Percentiles rank a stretch among this genome's conserved stretches.
Evolutionary conservation across 164 flowering plant genomes (phyloP).

Genomic region (Chimonanthus praecox): DNA sequence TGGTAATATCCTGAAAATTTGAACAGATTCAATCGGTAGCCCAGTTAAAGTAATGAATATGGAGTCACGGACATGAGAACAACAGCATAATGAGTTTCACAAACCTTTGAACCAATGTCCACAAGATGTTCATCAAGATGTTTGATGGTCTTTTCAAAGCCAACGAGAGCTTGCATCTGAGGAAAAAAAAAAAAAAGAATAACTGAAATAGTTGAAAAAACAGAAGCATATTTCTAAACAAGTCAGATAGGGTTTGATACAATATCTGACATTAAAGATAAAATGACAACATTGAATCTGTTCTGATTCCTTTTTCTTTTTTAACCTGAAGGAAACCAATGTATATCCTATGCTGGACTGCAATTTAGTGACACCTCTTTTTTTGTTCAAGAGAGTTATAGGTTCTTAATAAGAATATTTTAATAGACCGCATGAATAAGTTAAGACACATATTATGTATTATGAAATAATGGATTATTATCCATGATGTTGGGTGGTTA

Average conservation of each 20-base stretch:
- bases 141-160: conserved; percentile 87
- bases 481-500: background rate
- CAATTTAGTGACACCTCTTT: too few species aligned
- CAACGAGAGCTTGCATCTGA: conserved; percentile 97
- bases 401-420: too few species aligned
- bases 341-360: background rate
- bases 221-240: too few species aligned
- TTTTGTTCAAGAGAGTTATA: too few species aligned
- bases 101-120: conserved; percentile 75
- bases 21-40: background rate
- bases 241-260: too few species aligned
- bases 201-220: background rate
- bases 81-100: background rate
- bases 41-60: background rate
- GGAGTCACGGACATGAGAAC: background rate
- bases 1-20: conserved; percentile 72
- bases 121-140: conserved; percentile 94
- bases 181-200: conserved; percentile 1
- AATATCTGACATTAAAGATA: too few species aligned
- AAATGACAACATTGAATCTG: too few species aligned
- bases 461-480: too few species aligned
- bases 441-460: background rate
- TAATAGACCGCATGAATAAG: too few species aligned
- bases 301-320: background rate
- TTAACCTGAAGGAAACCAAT: background rate